Evolutionary conservation across 2,329 filamentous ascomycete species (phyloP).

Genomic region (Fusarium anguioides): DNA sequence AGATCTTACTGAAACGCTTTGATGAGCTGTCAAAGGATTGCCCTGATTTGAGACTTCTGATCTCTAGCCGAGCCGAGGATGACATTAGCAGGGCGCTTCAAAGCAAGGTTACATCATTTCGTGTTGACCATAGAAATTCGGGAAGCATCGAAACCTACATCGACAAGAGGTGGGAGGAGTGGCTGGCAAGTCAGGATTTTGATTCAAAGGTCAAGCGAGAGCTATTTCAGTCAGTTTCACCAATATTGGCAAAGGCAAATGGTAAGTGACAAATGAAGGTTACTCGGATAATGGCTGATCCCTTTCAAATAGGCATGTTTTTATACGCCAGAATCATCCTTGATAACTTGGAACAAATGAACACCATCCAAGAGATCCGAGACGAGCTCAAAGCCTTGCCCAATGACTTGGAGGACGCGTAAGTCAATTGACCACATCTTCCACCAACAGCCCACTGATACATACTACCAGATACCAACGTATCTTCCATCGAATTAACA

Average conservation of each 20-base stretch:
- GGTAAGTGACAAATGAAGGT: neutral
- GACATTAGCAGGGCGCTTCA: neutral
- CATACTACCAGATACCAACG: neutral
- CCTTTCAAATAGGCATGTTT: conserved; percentile 5
- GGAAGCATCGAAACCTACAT: conserved; percentile 10
- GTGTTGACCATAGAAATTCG: conserved; percentile 5
- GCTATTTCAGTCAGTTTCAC: neutral
- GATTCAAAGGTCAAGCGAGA: neutral
- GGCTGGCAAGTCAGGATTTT: neutral
- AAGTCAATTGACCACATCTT: neutral
- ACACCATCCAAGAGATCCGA: conserved; percentile 9
- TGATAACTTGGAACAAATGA: conserved; percentile 14
- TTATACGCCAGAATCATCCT: conserved; percentile 13
- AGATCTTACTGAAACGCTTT: neutral
- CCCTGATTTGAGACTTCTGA: neutral
- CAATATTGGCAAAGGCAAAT: conserved; percentile 5
- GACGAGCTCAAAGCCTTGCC: conserved; percentile 16
- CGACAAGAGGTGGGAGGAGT: neutral
- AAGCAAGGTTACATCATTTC: neutral
- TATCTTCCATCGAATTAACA: neutral
- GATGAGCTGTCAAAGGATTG: neutral
- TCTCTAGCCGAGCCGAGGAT: conserved; percentile 13
- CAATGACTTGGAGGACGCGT: neutral
- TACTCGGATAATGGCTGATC: neutral
- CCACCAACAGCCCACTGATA: neutral